These are phyloP conservation scores for Euphorbia pulcherrima DNA, from an alignment of 345 rosid genomes.

Conservation along the genomic window DNA sequence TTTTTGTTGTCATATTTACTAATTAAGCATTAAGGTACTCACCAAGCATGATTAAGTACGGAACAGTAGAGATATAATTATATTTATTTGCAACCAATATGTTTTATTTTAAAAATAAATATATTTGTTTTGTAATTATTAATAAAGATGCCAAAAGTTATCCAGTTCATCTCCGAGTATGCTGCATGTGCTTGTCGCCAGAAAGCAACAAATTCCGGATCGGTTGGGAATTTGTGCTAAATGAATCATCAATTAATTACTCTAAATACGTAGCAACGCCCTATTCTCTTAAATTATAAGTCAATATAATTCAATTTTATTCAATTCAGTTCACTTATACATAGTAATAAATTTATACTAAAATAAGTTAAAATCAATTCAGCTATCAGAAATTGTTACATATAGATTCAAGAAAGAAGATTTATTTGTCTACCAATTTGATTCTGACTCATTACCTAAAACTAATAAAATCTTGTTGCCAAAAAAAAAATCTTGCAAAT, in stretches of 20 bases:
- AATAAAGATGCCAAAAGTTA: background rate
- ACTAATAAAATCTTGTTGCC: background rate
- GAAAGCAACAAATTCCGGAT: background rate
- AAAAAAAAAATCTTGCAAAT: too few species aligned
- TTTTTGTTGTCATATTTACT: background rate
- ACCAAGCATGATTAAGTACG: slow-evolving; percentile 29
- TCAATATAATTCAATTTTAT: background rate
- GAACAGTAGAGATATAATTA: background rate
- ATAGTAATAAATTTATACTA: too few species aligned
- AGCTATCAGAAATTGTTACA: too few species aligned
- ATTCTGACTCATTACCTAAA: slow-evolving; percentile 6
- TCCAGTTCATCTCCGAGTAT: slow-evolving; percentile 11
- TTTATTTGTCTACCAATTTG: background rate
- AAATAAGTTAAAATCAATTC: too few species aligned
- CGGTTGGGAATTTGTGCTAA: background rate
- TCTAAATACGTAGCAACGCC: too few species aligned
- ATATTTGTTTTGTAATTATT: too few species aligned
- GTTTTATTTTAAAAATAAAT: background rate
- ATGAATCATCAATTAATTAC: background rate
- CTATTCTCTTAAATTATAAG: too few species aligned
- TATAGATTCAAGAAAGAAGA: too few species aligned
- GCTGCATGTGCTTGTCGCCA: slow-evolving; percentile 10
- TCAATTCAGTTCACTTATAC: too few species aligned
- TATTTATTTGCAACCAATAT: background rate
- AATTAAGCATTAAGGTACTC: background rate